Base-by-base conservation (phyloP, 1,139 yeast genomes). In the Yamadazyma diospyri region DNA sequence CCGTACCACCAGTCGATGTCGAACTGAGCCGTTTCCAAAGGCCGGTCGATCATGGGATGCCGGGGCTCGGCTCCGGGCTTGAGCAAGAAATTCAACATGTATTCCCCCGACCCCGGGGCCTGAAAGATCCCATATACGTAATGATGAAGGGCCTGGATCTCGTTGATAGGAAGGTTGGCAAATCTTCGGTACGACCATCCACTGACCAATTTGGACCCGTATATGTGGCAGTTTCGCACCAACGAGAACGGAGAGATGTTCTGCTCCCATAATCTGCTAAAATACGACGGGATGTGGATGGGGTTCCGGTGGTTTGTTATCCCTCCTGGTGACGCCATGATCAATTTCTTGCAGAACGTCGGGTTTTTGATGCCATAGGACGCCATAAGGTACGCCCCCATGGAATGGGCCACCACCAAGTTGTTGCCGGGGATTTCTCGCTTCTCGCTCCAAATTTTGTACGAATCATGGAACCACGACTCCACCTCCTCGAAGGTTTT, bases 41-140 rank as follows among this genome's bases (percentile, higher is more conserved):
- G 70, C 23, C 72, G 41, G 10, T 73, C 71, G 10, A 73, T 61
- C 32, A 83, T 56, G 0, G 92, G 86, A 31, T 59, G 57, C 41
- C 88, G 63, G 1, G 92, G 87, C 29, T 76, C 73, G 1, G 87
- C 94, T 4, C 92, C 94, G 8, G 89, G 86, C 1, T 80, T 81
- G 16, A 83, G 56, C 11, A 81, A 61, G 50, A 74, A 80, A 41
- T 80, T 78, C 42, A 83, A 59, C 74, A 81, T 73, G 51, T 83
- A 83, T 53, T 83, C 94, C 4, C 92, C 92, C 1, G 83, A 77
- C 1, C 92, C 94, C 3, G 67, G 72, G 16, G 78, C 73, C 47
- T 78, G 81, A 55, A 83, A 83, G 7, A 83, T 81, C 3, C 78
- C 76, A 50, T 83, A 83, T 0, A 86, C 64, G 48, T 83, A 83